Conservation (phyloP, 768 basidiomycete species). For the Dendrothele bispora region DNA sequence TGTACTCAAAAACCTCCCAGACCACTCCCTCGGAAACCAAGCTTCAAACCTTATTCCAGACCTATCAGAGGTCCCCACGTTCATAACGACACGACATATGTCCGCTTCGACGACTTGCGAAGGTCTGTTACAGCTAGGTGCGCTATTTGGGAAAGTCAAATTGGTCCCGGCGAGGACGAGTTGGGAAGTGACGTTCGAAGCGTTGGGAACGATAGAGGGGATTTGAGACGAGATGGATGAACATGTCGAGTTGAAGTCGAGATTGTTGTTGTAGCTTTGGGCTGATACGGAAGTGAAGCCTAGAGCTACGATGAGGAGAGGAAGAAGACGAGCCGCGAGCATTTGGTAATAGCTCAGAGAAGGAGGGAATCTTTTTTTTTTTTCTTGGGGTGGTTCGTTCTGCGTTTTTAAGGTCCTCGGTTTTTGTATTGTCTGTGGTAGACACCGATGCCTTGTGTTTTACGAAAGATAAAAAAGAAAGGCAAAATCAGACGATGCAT, state of each 20-base stretch:
- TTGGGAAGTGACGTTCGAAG: neutral
- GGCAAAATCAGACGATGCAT: too few species aligned
- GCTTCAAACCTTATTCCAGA: conserved; percentile 12
- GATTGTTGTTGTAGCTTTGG: too few species aligned
- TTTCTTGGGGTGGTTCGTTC: too few species aligned
- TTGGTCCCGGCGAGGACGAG: neutral
- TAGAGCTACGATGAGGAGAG: too few species aligned
- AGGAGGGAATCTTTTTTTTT: too few species aligned
- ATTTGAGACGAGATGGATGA: neutral
- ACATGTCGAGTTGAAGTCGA: neutral
- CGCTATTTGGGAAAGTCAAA: neutral
- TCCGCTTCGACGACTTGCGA: neutral
- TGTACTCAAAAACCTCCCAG: conserved; percentile 9
- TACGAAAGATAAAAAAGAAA: too few species aligned
- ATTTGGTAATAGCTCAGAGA: too few species aligned
- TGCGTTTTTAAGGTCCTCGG: too few species aligned
- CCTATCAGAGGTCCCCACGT: conserved; percentile 9
- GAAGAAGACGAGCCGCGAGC: too few species aligned
- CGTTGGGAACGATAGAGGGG: neutral
- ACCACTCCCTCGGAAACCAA: conserved; percentile 14
- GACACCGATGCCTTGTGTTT: too few species aligned
- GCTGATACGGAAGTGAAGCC: too few species aligned
- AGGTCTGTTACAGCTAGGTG: neutral
- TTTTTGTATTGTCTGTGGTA: too few species aligned
- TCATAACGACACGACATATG: conserved; percentile 10